Evolutionary conservation across 2,329 filamentous ascomycete species (phyloP), one percentile per base, ranked within the genome.

Genomic region (Neodidymelliopsis sp.): DNA sequence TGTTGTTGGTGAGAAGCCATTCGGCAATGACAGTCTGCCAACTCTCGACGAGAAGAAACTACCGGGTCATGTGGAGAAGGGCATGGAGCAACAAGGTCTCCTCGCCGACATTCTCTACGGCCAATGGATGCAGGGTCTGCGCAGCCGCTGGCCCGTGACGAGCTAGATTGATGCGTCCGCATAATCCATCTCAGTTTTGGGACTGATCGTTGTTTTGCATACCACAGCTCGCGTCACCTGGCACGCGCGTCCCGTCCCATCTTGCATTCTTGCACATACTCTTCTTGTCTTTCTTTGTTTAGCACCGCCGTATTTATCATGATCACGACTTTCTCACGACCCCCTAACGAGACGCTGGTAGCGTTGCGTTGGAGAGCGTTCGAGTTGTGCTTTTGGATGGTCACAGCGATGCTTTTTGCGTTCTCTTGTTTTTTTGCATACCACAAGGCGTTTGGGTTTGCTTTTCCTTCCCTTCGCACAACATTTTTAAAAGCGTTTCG

Each of bases 1-100:
- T 23, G 58, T 63, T 10, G 36, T 71, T 65, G 38, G 82, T 81
- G 59, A 71, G 56, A 78, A 80, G 55, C 19, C 47, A 4, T 59
- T 56, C 28, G 76, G 81, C 41, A 67, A 81, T 2, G 74, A 75
- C 35, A 52, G 49, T 19, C 45, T 63, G 18, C 49, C 45, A 9
- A 53, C 48, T 2, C 47, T 74, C 4, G 70, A 77, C 53, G 78
- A 78, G 62, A 77, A 75, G 65, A 80, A 81, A 59, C 73, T 86
- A 57, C 84, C 84, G 1, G 85, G 82, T 9, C 78, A 83, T 56
- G 70, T 77, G 36, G 75, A 81, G 47, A 82, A 85, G 1, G 93
- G 91, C 2, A 93, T 97, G 90, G 92, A 97, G 73, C 93, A 97
- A 74, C 89, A 88, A 58, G 90, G 91, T 67, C 85, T 96, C 69